phyloP scores from a whole-genome alignment of 768 basidiomycete genomes.

The Boletus speciosus region DNA sequence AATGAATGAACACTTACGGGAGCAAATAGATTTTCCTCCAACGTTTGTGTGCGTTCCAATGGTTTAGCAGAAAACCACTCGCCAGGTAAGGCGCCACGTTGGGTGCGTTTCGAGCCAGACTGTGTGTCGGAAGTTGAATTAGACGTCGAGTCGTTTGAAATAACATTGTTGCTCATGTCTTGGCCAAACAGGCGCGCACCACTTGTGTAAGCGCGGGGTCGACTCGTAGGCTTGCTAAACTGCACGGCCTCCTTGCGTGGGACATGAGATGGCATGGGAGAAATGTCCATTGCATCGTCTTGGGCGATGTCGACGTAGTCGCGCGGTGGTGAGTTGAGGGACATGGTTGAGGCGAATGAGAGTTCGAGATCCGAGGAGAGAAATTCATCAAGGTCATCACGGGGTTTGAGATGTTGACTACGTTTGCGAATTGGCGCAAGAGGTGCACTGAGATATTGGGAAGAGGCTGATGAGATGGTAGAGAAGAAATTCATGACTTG shows the following conservation, averaged over 20 bases:
- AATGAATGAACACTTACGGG: constrained; percentile 21
- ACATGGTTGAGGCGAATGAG: constrained; percentile 82
- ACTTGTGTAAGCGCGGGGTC: constrained; percentile 66
- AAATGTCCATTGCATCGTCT: constrained; percentile 78
- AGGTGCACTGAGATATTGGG: constrained; percentile 42
- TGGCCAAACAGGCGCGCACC: constrained; percentile 67
- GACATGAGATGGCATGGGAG: constrained; percentile 51
- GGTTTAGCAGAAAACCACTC: constrained; percentile 50
- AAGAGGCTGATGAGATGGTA: constrained; percentile 37
- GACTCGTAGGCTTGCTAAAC: constrained; percentile 32
- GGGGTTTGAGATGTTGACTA: constrained; percentile 40
- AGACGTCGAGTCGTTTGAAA: constrained; percentile 33
- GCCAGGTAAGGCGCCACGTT: constrained; percentile 59
- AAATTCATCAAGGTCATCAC: constrained; percentile 61
- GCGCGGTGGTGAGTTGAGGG: constrained; percentile 66
- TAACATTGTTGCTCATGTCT: constrained; percentile 61
- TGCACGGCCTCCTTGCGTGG: constrained; percentile 29
- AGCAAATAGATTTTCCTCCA: constrained; percentile 28
- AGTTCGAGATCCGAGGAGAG: constrained; percentile 75
- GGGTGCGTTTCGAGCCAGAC: constrained; percentile 49
- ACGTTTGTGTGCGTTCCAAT: constrained; percentile 16
- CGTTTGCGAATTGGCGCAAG: constrained; percentile 46
- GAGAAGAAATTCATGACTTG: constrained; percentile 57
- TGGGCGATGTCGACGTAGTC: constrained; percentile 44
- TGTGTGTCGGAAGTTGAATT: constrained; percentile 28